Conservation (phyloP, 352 stramenopile species). For the Phytophthora vignae region DNA sequence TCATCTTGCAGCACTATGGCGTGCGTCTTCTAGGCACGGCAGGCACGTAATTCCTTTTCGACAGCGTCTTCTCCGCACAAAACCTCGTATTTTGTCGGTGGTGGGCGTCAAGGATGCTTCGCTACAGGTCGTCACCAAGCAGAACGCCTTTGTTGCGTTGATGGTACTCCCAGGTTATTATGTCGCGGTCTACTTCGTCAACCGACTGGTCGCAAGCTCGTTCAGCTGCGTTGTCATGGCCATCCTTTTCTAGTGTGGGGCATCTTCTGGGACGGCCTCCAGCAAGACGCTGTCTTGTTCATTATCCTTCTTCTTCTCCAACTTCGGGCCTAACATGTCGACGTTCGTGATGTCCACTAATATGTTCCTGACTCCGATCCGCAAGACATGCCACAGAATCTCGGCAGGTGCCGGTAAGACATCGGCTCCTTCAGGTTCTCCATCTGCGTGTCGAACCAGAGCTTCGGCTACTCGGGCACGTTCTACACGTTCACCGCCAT, state of each 20-base stretch:
- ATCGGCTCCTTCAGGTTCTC: constrained; percentile 27
- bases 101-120: constrained; percentile 51
- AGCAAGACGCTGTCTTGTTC: constrained; percentile 59
- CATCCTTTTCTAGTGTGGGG: constrained; percentile 60
- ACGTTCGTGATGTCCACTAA: constrained; percentile 91
- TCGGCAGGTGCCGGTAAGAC: constrained; percentile 16
- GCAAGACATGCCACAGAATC: constrained; percentile 87
- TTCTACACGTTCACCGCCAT: background rate
- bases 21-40: constrained; percentile 62
- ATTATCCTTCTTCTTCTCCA: constrained; percentile 82
- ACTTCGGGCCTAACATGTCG: constrained; percentile 80
- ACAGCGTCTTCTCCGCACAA: constrained; percentile 80
- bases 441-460: constrained; percentile 21
- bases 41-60: constrained; percentile 84
- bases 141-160: constrained; percentile 22
- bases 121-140: constrained; percentile 57
- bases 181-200: constrained; percentile 75
- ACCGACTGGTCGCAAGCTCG: constrained; percentile 69
- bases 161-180: constrained; percentile 81
- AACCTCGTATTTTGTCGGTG: constrained; percentile 69
- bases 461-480: constrained; percentile 18
- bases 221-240: too few species aligned
- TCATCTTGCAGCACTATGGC: constrained; percentile 57
- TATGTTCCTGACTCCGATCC: constrained; percentile 80
- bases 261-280: constrained; percentile 62